phyloP scores from a whole-genome alignment of 768 basidiomycete genomes.

The Collybia sordida region DNA sequence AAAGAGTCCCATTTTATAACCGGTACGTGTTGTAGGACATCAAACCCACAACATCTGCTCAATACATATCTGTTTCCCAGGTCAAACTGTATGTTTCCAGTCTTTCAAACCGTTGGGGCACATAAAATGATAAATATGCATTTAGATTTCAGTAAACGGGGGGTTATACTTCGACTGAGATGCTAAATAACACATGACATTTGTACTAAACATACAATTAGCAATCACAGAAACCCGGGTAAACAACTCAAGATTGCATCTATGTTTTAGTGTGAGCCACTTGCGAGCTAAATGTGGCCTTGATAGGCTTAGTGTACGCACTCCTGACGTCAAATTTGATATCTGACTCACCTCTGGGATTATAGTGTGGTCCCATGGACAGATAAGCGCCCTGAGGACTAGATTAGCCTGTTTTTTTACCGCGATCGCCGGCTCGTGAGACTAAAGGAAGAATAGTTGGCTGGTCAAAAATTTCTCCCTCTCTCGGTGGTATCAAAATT shows the following conservation, averaged over 20 bases:
- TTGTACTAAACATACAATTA: not conserved
- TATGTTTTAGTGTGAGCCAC: not conserved
- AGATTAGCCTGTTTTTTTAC: too few species aligned
- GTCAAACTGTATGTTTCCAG: slow-evolving; percentile 15
- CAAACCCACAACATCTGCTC: not conserved
- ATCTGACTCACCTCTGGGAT: too few species aligned
- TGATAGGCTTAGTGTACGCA: not conserved
- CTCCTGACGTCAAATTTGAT: not conserved
- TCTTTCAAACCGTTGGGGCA: not conserved
- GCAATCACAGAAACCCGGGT: not conserved
- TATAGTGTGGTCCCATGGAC: too few species aligned
- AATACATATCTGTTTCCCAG: not conserved
- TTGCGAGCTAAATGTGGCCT: not conserved
- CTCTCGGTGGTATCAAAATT: too few species aligned
- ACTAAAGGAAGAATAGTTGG: too few species aligned
- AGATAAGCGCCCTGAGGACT: too few species aligned
- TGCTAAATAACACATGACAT: not conserved
- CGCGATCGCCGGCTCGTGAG: too few species aligned
- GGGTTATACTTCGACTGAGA: not conserved
- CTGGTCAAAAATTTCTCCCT: too few species aligned
- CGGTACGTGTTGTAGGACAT: slow-evolving; percentile 14
- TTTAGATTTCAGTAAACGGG: slow-evolving; percentile 5
- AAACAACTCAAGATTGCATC: not conserved
- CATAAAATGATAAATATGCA: not conserved
- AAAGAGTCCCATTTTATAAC: slow-evolving; percentile 34